Conservation (phyloP, 73 alveolate species). For the Paramecium tetraurelia region DNA sequence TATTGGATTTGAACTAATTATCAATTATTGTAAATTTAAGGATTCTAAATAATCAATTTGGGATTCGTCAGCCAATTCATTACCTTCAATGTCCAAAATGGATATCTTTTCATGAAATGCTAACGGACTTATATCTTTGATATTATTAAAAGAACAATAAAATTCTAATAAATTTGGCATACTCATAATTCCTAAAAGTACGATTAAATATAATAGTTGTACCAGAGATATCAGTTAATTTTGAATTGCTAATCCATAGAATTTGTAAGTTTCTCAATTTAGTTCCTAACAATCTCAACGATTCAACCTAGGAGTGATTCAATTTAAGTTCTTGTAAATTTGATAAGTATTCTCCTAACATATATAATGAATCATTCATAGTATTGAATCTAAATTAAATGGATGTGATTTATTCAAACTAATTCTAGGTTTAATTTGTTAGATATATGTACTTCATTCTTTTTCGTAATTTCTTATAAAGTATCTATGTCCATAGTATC, state of each 20-base stretch:
- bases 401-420: background rate
- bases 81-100: slow-evolving; percentile 44
- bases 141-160: slow-evolving; percentile 5
- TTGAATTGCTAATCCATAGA: background rate
- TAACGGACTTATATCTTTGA: slow-evolving; percentile 22
- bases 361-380: background rate
- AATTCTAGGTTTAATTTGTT: background rate
- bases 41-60: slow-evolving; percentile 42
- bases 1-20: slow-evolving; percentile 14
- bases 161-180: slow-evolving; percentile 14
- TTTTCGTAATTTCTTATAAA: background rate
- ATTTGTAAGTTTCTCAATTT: background rate
- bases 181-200: background rate
- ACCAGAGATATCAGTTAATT: slow-evolving; percentile 36
- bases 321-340: slow-evolving; percentile 7
- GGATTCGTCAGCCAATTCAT: slow-evolving; percentile 6
- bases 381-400: slow-evolving; percentile 42
- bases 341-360: slow-evolving; percentile 13
- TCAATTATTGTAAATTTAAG: background rate
- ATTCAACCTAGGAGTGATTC: slow-evolving; percentile 24
- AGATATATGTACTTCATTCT: background rate
- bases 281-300: slow-evolving; percentile 8
- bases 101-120: slow-evolving; percentile 41
- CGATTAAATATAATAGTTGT: background rate
- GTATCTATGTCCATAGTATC: slow-evolving; percentile 33